Conservation (phyloP, 148 eudicot genomes). For the Limonium bicolor region DNA sequence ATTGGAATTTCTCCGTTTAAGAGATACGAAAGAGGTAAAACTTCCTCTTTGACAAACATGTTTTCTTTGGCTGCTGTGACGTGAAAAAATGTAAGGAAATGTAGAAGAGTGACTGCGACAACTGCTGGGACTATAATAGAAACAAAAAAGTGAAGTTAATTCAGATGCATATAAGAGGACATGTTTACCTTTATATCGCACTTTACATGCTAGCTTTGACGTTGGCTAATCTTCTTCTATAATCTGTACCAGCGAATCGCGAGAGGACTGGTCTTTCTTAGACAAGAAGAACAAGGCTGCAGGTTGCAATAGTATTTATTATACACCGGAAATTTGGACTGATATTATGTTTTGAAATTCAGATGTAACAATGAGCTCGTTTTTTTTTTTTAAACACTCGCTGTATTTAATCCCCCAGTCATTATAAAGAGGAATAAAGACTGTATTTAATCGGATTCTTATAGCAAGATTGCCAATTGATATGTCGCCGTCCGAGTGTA, state of each 20-base stretch:
- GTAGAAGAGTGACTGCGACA: background rate
- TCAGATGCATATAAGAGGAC: background rate
- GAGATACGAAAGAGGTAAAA: slow-evolving; percentile 80
- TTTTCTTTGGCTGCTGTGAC: background rate
- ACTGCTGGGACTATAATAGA: background rate
- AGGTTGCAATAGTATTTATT: slow-evolving; percentile 31
- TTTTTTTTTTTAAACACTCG: too few species aligned
- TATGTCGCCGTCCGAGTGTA: too few species aligned
- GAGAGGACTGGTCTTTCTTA: slow-evolving; percentile 35
- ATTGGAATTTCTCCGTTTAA: slow-evolving; percentile 57
- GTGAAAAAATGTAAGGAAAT: background rate
- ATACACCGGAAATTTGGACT: too few species aligned
- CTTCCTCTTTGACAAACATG: background rate
- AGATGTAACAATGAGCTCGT: too few species aligned
- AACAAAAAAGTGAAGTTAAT: background rate
- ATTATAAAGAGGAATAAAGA: too few species aligned
- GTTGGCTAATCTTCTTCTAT: background rate
- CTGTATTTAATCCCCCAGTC: too few species aligned
- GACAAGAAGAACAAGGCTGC: slow-evolving; percentile 53
- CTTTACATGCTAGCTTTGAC: background rate
- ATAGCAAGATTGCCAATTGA: too few species aligned
- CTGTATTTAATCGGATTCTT: too few species aligned
- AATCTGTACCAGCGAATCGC: slow-evolving; percentile 35
- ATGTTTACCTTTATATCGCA: background rate
- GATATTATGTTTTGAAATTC: too few species aligned